Evolutionary conservation across 805 yeast species (phyloP), one percentile per base, ranked within the genome.

Genomic region (Kregervanrija pseudodelftensis): DNA sequence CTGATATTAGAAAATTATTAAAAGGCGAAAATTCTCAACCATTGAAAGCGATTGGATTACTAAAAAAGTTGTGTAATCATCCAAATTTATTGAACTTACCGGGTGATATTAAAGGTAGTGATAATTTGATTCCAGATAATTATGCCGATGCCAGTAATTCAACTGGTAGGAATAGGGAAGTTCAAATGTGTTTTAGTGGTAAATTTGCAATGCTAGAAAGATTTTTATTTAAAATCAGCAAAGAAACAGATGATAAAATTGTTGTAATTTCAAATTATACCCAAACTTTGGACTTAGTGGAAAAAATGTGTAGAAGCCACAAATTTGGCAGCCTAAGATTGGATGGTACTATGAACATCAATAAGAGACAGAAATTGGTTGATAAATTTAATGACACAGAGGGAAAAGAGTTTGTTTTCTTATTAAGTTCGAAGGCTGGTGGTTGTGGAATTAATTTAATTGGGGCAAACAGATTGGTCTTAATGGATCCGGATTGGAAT

Each of bases 401-500:
- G 38, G 85, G 89, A 2, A 72, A 79, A 1, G 97, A 90, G 52
- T 93, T 91, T 61, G 80, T 93, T 2, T 93, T 93, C 55, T 69
- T 93, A 48, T 69, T 93, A 42, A 86, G 96, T 60, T 86, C 96
- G 8, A 93, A 93, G 63, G 99, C 99, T 1, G 99, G 99, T 55
- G 99, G 99, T 1, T 93, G 99, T 70, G 99, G 99, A 66, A 87
- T 93, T 57, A 93, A 93, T 61, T 74, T 93, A 55, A 91, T 93
- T 56, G 99, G 99, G 11, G 99, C 98, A 2, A 93, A 93, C 53
- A 73, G 99, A 50, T 69, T 93, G 49, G 78, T 93, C 15, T 68
- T 93, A 40, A 71, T 93, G 59, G 99, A 93, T 60, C 82, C 82
- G 0, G 99, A 93, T 61, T 93, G 99, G 99, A 91, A 91, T 58